Conservation (phyloP, 2,329 filamentous ascomycete genomes). For the Aspergillus pseudoglaucus region DNA sequence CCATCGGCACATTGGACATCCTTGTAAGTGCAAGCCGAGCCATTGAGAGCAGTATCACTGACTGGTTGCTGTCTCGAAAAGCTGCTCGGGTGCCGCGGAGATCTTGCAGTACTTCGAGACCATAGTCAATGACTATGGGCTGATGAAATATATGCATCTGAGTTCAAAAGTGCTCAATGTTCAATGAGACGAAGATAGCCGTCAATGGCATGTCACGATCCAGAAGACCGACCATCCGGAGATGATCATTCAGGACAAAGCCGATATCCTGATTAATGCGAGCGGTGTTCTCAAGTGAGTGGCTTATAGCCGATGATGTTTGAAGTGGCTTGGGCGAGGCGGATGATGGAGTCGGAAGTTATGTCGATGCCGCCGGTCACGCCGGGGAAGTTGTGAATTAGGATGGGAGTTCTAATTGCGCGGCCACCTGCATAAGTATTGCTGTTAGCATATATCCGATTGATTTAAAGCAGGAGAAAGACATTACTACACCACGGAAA, state of each 20-base stretch:
- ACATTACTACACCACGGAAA: too few relatives aligned
- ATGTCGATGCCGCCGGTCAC: too few relatives aligned
- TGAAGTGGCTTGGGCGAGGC: too few relatives aligned
- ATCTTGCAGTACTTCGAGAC: constrained; percentile 23
- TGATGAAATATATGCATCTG: constrained; percentile 21
- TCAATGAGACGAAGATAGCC: constrained; percentile 21
- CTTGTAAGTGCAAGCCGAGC: constrained; percentile 3
- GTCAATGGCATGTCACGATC: constrained; percentile 23
- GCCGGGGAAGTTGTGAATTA: too few relatives aligned
- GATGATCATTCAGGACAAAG: constrained; percentile 4
- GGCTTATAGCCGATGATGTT: too few relatives aligned
- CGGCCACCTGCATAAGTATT: too few relatives aligned
- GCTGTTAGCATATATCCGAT: too few relatives aligned
- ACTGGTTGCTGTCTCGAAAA: neutral
- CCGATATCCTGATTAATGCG: constrained; percentile 9
- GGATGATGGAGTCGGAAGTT: too few relatives aligned
- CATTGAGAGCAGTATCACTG: too few relatives aligned
- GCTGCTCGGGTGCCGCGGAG: constrained; percentile 20
- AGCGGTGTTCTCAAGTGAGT: constrained; percentile 9
- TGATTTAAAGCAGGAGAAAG: too few relatives aligned
- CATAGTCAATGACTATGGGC: constrained; percentile 17
- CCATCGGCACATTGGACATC: constrained; percentile 15
- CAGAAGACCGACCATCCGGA: constrained; percentile 4
- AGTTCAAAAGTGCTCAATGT: constrained; percentile 19
- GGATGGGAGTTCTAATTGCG: too few relatives aligned